Evolutionary conservation across 1,139 yeast species (phyloP), one percentile per base, ranked within the genome.

Genomic region (Kodamaea anthophila): DNA sequence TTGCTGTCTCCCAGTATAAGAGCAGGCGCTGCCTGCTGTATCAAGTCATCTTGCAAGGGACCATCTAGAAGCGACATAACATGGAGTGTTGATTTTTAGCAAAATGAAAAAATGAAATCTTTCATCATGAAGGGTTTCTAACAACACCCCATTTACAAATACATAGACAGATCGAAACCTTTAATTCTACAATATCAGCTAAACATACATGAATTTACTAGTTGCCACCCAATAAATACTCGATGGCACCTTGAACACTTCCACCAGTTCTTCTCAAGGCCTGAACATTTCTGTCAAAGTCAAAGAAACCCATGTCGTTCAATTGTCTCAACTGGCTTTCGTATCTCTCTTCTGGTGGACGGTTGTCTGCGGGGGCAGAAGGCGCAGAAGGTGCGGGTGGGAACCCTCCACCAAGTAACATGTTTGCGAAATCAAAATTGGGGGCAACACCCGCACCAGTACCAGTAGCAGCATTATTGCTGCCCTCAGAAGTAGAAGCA

Each of bases 241-340:
- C 96, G 34, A 91, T 70, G 9, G 98, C 98, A 23, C 97, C 97
- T 58, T 91, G 96, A 12, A 91, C 97, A 43, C 88, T 84, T 9
- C 98, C 98, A 15, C 97, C 97, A 34, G 93, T 77, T 59, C 97
- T 77, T 63, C 96, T 77, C 47, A 91, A 69, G 1, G 97, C 97
- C 15, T 79, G 79, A 12, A 91, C 87, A 49, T 91, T 91, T 44
- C 85, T 71, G 43, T 91, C 97, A 50, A 88, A 91, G 45, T 91
- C 97, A 43, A 74, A 78, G 60, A 91, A 91, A 3, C 98, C 98
- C 81, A 91, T 85, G 51, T 91, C 98, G 53, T 91, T 91, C 53
- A 91, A 71, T 55, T 88, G 97, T 49, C 94, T 75, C 47, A 91
- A 66, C 53, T 91, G 97, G n/a, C 67, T 53, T 53, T 84, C 96